These are phyloP conservation scores for Scytalidium lignicola DNA, from an alignment of 2,329 filamentous ascomycete species.

Conservation along the genomic window DNA sequence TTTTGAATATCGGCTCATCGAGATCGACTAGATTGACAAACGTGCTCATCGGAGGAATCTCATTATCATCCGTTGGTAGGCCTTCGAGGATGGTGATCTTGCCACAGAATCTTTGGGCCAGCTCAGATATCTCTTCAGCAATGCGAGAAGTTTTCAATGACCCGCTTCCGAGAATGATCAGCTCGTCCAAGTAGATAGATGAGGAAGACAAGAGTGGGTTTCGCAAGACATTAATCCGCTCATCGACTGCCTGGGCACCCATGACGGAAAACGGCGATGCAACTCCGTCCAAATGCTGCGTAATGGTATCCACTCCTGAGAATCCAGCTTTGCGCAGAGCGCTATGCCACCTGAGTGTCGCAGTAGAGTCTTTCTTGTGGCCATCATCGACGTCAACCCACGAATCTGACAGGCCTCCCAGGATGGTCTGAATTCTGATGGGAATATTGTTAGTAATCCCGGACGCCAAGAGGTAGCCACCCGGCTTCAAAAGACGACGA, in stretches of 20 bases:
- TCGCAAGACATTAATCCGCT: constrained; percentile 21
- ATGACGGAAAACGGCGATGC: constrained; percentile 20
- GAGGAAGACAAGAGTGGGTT: constrained; percentile 16
- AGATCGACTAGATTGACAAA: constrained; percentile 22
- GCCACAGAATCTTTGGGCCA: constrained; percentile 2
- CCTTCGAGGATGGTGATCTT: constrained; percentile 9
- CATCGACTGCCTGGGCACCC: constrained; percentile 29
- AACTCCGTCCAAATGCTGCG: constrained; percentile 5
- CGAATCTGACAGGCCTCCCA: constrained; percentile 10
- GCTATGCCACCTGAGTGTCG: constrained; percentile 15
- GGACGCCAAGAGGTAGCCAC: constrained; percentile 32
- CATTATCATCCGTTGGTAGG: constrained; percentile 4
- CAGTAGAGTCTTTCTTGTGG: constrained; percentile 3
- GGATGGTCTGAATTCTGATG: neutral
- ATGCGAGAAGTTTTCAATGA: constrained; percentile 8
- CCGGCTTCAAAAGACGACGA: constrained; percentile 34
- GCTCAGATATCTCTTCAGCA: constrained; percentile 2
- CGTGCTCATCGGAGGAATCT: constrained; percentile 1
- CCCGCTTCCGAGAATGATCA: constrained; percentile 18
- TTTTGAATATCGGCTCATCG: constrained; percentile 24
- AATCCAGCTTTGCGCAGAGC: constrained; percentile 22
- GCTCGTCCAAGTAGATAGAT: neutral
- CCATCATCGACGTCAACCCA: constrained; percentile 7
- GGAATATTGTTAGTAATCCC: neutral
- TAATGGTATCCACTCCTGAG: constrained; percentile 23